Conservation (phyloP, 2,329 filamentous ascomycete species). For the Trichophyton equinum region DNA sequence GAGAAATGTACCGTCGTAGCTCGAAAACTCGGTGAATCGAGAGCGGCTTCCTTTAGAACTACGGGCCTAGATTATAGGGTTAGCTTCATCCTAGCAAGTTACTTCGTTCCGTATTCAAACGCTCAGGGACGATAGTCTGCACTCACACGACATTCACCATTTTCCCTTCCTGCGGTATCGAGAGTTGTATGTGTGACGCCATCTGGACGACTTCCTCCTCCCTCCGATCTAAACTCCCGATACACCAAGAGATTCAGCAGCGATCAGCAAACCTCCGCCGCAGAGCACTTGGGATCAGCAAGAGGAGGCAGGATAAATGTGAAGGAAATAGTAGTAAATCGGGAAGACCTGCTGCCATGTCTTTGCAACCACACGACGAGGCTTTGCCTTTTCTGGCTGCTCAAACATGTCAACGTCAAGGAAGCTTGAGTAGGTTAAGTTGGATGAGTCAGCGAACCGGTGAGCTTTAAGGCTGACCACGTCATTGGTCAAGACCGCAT, state of each 20-base stretch:
- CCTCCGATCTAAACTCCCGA: background rate
- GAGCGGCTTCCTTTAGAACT: slow-evolving; percentile 80
- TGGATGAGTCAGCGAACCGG: background rate
- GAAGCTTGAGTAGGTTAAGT: background rate
- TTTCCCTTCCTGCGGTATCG: slow-evolving; percentile 31
- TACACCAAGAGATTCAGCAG: background rate
- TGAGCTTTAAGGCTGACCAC: background rate
- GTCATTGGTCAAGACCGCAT: background rate
- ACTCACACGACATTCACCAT: slow-evolving; percentile 37
- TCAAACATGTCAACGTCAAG: background rate
- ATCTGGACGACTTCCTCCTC: slow-evolving; percentile 18
- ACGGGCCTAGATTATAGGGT: slow-evolving; percentile 48
- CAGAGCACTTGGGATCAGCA: background rate
- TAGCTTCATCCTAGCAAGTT: background rate
- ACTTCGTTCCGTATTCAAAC: background rate
- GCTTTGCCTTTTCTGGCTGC: background rate
- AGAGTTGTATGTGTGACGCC: slow-evolving; percentile 28
- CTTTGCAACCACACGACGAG: background rate
- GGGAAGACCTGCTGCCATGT: background rate
- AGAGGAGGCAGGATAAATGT: background rate
- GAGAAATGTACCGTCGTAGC: slow-evolving; percentile 74
- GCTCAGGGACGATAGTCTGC: background rate
- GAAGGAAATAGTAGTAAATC: background rate
- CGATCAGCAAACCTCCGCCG: background rate
- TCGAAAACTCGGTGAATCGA: slow-evolving; percentile 93